Evolutionary conservation across 805 yeast species (phyloP).

Genomic region (Cyberlindnera suaveolens): DNA sequence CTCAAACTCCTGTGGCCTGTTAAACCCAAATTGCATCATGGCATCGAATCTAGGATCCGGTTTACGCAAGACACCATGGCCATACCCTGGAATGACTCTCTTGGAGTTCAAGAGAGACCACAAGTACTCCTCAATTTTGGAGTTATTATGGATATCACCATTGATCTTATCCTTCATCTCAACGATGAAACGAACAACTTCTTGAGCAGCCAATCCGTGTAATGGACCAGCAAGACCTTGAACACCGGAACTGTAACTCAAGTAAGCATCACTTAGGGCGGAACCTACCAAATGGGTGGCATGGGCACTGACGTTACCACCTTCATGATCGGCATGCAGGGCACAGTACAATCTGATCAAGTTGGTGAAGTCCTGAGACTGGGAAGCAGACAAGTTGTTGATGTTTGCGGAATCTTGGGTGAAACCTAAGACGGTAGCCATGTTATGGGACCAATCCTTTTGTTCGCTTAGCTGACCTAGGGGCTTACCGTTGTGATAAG

Average conservation of each 20-base stretch:
- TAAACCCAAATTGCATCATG: constrained; percentile 59
- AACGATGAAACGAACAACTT: constrained; percentile 69
- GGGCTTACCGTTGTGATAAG: constrained; percentile 45
- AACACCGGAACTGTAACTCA: constrained; percentile 72
- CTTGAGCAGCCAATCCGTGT: constrained; percentile 84
- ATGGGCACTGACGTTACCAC: constrained; percentile 81
- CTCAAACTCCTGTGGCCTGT: constrained; percentile 46
- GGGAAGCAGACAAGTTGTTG: constrained; percentile 27
- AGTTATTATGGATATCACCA: constrained; percentile 25
- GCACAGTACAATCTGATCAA: constrained; percentile 68
- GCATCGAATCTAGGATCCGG: constrained; percentile 80
- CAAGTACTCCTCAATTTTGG: constrained; percentile 56
- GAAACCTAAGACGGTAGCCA: constrained; percentile 59
- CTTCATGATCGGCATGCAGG: constrained; percentile 77
- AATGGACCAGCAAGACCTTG: constrained; percentile 84
- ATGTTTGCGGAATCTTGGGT: constrained; percentile 32
- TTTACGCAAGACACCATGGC: constrained; percentile 80
- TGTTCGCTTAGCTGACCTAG: constrained; percentile 45
- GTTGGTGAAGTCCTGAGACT: constrained; percentile 55
- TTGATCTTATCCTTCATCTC: constrained; percentile 48
- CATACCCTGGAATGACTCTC: constrained; percentile 83
- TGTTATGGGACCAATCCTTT: constrained; percentile 70
- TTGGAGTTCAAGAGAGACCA: constrained; percentile 69
- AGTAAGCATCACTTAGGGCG: constrained; percentile 70
- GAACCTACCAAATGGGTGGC: constrained; percentile 79